phyloP scores from a whole-genome alignment of 257 asterid species.

The Penstemon newberryi region DNA sequence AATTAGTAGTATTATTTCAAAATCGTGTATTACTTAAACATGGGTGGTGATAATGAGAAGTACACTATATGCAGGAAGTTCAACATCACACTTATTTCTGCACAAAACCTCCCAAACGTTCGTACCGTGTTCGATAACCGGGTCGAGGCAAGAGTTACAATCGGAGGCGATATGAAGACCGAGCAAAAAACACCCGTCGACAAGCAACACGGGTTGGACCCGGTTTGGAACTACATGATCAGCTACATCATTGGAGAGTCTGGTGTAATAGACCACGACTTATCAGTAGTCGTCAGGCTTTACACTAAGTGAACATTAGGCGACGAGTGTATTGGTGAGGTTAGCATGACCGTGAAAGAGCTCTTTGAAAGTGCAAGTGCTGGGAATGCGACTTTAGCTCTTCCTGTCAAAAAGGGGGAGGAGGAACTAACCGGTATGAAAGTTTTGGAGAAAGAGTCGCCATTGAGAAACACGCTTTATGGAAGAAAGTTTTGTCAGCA shows the following conservation, averaged over 20 bases:
- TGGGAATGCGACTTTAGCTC: too few relatives aligned
- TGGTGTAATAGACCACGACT: not conserved
- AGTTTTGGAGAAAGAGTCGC: too few relatives aligned
- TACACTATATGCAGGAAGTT: conserved; percentile 12
- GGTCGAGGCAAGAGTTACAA: conserved; percentile 12
- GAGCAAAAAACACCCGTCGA: conserved; percentile 11
- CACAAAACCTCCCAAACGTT: too few relatives aligned
- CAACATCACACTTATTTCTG: conserved; percentile 14
- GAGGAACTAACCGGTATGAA: too few relatives aligned
- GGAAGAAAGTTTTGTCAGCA: too few relatives aligned
- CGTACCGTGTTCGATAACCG: not conserved
- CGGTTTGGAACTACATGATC: conserved; percentile 2
- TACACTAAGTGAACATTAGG: not conserved
- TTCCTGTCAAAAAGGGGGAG: too few relatives aligned
- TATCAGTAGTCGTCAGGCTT: not conserved
- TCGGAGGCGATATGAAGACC: not conserved
- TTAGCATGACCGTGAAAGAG: not conserved
- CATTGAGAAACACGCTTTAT: too few relatives aligned
- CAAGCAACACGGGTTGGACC: not conserved
- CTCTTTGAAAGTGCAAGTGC: too few relatives aligned
- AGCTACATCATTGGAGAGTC: conserved; percentile 4
- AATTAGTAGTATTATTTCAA: too few relatives aligned
- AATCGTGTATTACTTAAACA: too few relatives aligned
- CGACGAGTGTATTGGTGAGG: not conserved
- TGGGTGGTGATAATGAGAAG: too few relatives aligned